A percentile compares a stretch with the other conserved stretches of the same genome.
These are phyloP conservation scores for Colletotrichum tropicicola DNA, from an alignment of 2,329 filamentous ascomycete species.

Conservation along the genomic window DNA sequence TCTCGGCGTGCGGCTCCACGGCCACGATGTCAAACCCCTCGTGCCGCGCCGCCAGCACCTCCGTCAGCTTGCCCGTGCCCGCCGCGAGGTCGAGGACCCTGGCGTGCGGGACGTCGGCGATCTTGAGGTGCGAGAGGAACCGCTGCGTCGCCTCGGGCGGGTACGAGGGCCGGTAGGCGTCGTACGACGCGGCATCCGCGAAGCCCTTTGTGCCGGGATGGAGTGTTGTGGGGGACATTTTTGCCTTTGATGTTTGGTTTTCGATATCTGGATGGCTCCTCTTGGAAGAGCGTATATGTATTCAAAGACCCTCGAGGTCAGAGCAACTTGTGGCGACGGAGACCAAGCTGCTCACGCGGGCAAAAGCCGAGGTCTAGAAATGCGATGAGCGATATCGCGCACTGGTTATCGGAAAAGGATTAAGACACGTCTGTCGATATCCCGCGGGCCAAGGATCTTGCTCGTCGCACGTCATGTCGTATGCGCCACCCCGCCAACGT, in stretches of 20 bases:
- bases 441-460: not conserved
- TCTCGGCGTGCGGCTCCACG: conserved; percentile 71
- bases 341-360: not conserved
- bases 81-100: conserved; percentile 72
- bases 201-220: conserved; percentile 68
- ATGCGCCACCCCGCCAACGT: not conserved
- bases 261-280: not conserved
- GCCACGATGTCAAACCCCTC: conserved; percentile 70
- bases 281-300: not conserved
- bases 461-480: conserved; percentile 11
- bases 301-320: too few species aligned
- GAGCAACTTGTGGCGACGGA: not conserved
- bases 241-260: not conserved
- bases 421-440: not conserved
- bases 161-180: conserved; percentile 75
- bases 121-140: conserved; percentile 64
- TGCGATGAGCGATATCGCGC: not conserved
- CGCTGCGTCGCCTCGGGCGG: conserved; percentile 63
- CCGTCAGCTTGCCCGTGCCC: conserved; percentile 77
- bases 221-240: conserved; percentile 47
- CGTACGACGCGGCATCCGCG: conserved; percentile 70
- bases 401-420: not conserved
- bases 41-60: conserved; percentile 63
- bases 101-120: conserved; percentile 56
- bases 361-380: not conserved